Conservation (phyloP, 2,329 filamentous ascomycete genomes). For the Knufia fluminis region DNA sequence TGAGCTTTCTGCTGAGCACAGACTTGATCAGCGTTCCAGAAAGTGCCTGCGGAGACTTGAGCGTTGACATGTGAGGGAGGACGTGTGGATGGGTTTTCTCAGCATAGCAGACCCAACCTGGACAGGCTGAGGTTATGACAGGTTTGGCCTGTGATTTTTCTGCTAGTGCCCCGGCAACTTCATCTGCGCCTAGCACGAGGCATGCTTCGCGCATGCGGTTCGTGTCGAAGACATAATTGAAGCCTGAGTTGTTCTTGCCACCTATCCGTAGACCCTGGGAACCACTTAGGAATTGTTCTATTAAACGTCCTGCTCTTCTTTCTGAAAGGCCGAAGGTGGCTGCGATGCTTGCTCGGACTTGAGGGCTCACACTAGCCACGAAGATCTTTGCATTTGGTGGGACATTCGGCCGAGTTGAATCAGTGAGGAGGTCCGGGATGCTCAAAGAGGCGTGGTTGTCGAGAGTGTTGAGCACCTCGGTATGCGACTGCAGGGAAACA, state of each 20-base stretch:
- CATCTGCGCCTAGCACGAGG: constrained; percentile 68
- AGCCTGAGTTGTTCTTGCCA: constrained; percentile 64
- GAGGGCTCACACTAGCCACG: constrained; percentile 85
- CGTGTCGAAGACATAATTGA: constrained; percentile 85
- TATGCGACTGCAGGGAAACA: constrained; percentile 86
- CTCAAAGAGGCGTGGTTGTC: constrained; percentile 49
- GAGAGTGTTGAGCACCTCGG: constrained; percentile 75
- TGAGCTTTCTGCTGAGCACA: constrained; percentile 61
- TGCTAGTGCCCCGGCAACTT: constrained; percentile 45
- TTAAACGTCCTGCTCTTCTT: constrained; percentile 67
- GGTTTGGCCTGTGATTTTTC: constrained; percentile 27
- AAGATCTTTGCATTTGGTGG: constrained; percentile 60
- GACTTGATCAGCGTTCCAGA: constrained; percentile 87
- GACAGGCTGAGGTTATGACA: constrained; percentile 75
- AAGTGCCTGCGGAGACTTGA: constrained; percentile 91
- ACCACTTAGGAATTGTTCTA: constrained; percentile 68
- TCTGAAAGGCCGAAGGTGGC: constrained; percentile 70
- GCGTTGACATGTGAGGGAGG: constrained; percentile 75
- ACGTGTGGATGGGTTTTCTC: constrained; percentile 96
- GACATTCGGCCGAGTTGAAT: constrained; percentile 38
- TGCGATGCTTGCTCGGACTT: constrained; percentile 79
- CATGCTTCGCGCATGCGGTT: constrained; percentile 73
- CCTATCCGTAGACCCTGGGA: constrained; percentile 58
- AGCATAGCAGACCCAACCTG: constrained; percentile 97
- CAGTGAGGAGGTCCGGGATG: constrained; percentile 30